Evolutionary conservation across 2,329 filamentous ascomycete species (phyloP).

Genomic region (Dothistroma pini): DNA sequence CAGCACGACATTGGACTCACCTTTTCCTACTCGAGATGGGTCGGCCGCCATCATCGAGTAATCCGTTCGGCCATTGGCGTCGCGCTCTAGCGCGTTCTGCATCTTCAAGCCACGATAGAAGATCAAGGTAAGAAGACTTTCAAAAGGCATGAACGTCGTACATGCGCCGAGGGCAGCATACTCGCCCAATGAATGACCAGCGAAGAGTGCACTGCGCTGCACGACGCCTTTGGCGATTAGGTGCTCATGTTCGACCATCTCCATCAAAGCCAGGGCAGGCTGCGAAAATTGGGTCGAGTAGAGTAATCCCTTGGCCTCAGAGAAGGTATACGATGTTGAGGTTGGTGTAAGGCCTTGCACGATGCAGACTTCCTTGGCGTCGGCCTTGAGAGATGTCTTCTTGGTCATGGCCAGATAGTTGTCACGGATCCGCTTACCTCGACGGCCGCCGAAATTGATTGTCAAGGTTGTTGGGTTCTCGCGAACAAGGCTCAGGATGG

Average conservation of each 20-base stretch:
- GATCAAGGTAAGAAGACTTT: not conserved
- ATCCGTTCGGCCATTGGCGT: not conserved
- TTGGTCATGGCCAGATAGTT: constrained; percentile 3
- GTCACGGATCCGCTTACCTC: not conserved
- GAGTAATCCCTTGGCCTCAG: not conserved
- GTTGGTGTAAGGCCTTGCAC: not conserved
- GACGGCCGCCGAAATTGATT: not conserved
- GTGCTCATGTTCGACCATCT: not conserved
- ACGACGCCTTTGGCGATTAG: not conserved
- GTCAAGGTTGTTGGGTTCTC: not conserved
- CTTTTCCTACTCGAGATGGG: not conserved
- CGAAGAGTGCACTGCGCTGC: not conserved
- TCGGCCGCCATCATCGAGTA: constrained; percentile 4
- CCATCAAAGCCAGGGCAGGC: not conserved
- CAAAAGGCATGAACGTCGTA: not conserved
- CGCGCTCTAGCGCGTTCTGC: not conserved
- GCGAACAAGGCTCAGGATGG: not conserved
- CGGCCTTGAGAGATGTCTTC: not conserved
- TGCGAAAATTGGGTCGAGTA: constrained; percentile 1
- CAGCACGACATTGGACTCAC: not conserved
- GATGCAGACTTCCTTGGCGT: not conserved
- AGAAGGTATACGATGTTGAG: constrained; percentile 2
- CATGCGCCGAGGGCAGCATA: not conserved
- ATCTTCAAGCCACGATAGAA: constrained; percentile 1
- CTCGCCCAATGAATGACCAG: constrained; percentile 3